These are phyloP conservation scores for Coelastrella sp. DNA, from an alignment of 139 green algal species.

Conservation along the genomic window DNA sequence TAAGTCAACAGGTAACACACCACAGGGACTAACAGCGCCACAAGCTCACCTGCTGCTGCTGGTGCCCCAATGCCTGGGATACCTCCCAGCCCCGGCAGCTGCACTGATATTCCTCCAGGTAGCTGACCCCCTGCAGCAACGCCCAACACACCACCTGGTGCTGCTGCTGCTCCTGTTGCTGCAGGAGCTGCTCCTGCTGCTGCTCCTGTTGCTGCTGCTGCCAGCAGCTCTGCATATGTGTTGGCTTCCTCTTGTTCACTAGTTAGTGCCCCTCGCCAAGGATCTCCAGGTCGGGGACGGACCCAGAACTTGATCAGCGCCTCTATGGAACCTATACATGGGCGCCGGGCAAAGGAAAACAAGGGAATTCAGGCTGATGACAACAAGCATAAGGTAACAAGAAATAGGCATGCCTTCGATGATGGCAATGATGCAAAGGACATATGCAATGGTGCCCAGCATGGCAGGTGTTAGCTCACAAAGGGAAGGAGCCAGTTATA, in stretches of 20 bases:
- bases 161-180: slow-evolving; percentile 7
- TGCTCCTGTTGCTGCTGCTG: neutral
- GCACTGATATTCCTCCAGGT: slow-evolving; percentile 37
- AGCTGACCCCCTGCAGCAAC: neutral
- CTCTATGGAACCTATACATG: slow-evolving; percentile 21
- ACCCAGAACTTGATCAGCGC: slow-evolving; percentile 28
- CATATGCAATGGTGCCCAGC: too few relatives aligned
- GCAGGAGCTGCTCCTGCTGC: neutral
- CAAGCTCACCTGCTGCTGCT: neutral
- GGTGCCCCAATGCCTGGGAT: slow-evolving; percentile 6
- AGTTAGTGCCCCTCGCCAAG: neutral
- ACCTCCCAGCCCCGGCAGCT: slow-evolving; percentile 12
- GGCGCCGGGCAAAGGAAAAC: neutral
- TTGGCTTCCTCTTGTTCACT: neutral
- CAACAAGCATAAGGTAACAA: too few relatives aligned
- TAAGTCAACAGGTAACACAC: neutral
- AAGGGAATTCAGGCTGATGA: too few relatives aligned
- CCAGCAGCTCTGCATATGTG: neutral
- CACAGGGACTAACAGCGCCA: neutral
- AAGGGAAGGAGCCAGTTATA: too few relatives aligned
- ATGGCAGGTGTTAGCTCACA: too few relatives aligned
- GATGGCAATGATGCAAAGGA: too few relatives aligned
- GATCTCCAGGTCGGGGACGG: slow-evolving; percentile 27
- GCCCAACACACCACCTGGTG: slow-evolving; percentile 4
- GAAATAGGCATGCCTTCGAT: too few relatives aligned